phyloP scores from a whole-genome alignment of 2,329 filamentous ascomycete genomes.

The Aspergillus chevalieri region DNA sequence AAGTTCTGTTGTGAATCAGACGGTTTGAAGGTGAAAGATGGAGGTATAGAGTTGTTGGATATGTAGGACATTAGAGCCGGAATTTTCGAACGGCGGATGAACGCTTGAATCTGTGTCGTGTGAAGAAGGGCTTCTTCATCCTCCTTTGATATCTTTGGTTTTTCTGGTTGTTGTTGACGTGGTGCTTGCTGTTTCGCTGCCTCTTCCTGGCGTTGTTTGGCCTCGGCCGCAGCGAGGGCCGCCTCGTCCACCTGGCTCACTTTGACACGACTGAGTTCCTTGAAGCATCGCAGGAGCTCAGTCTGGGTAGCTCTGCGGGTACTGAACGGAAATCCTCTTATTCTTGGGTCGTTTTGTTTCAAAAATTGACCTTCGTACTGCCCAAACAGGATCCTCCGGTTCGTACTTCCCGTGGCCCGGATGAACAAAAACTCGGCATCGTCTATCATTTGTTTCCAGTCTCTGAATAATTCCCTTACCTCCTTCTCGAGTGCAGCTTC shows the following conservation, averaged over 20 bases:
- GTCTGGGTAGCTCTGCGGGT: slow-evolving; percentile 87
- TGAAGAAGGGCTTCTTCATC: slow-evolving; percentile 78
- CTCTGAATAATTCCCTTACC: slow-evolving; percentile 68
- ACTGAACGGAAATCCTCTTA: slow-evolving; percentile 87
- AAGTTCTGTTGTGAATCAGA: slow-evolving; percentile 60
- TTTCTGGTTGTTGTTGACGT: slow-evolving; percentile 26
- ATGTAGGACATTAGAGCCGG: slow-evolving; percentile 82
- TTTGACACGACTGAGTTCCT: slow-evolving; percentile 88
- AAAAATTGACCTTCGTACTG: slow-evolving; percentile 86
- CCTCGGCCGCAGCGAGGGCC: slow-evolving; percentile 48
- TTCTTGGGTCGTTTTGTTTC: slow-evolving; percentile 67
- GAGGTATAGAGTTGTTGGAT: slow-evolving; percentile 62
- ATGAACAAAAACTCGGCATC: slow-evolving; percentile 81
- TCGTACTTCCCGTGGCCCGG: slow-evolving; percentile 79
- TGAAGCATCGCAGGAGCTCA: slow-evolving; percentile 89
- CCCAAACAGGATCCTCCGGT: slow-evolving; percentile 79
- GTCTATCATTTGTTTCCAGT: slow-evolving; percentile 84
- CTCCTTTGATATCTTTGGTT: slow-evolving; percentile 67
- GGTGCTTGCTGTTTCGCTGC: slow-evolving; percentile 26
- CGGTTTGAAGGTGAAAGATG: slow-evolving; percentile 72
- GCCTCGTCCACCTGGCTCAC: slow-evolving; percentile 69
- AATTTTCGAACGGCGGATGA: slow-evolving; percentile 83
- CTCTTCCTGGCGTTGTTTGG: slow-evolving; percentile 38
- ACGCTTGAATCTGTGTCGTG: slow-evolving; percentile 78
- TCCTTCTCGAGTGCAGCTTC: slow-evolving; percentile 87